Percentiles rank a stretch among this genome's conserved stretches.
phyloP scores from a whole-genome alignment of 2,329 filamentous ascomycete genomes.

The Ophiosphaerella korrae region DNA sequence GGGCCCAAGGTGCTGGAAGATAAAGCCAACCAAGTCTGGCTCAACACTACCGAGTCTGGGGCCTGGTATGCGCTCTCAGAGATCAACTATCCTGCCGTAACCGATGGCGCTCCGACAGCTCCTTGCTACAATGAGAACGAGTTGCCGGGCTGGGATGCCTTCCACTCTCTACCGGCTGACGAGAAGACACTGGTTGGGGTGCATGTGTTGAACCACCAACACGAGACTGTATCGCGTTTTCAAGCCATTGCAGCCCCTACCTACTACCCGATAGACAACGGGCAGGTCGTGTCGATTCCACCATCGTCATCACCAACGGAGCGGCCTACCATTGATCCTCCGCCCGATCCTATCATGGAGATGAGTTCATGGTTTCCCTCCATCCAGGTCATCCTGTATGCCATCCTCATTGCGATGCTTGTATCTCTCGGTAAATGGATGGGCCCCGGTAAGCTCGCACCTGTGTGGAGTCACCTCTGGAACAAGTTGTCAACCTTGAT shows the following conservation, averaged over 20 bases:
- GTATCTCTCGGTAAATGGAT: constrained; percentile 7
- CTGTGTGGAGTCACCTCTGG: constrained; percentile 19
- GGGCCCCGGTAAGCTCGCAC: constrained; percentile 15
- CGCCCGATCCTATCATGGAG: constrained; percentile 20
- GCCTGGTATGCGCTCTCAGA: constrained; percentile 96
- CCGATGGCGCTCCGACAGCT: constrained; percentile 67
- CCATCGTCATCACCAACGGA: constrained; percentile 27
- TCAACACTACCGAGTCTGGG: constrained; percentile 84
- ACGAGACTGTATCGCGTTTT: constrained; percentile 26
- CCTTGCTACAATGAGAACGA: constrained; percentile 56
- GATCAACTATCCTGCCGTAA: constrained; percentile 80
- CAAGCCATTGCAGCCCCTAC: constrained; percentile 35
- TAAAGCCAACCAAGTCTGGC: constrained; percentile 63
- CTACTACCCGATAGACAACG: constrained; percentile 22
- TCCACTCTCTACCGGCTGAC: constrained; percentile 34
- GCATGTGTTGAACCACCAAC: constrained; percentile 40
- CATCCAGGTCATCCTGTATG: background rate
- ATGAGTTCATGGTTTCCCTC: constrained; percentile 4
- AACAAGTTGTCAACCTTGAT: constrained; percentile 7
- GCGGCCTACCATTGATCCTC: constrained; percentile 26
- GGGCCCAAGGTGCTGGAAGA: constrained; percentile 60
- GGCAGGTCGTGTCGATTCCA: constrained; percentile 25
- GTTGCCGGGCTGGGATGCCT: constrained; percentile 32
- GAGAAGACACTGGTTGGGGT: constrained; percentile 47
- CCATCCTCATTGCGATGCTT: constrained; percentile 12